phyloP scores from a whole-genome alignment of 345 rosid genomes.

The Citrus glauca region DNA sequence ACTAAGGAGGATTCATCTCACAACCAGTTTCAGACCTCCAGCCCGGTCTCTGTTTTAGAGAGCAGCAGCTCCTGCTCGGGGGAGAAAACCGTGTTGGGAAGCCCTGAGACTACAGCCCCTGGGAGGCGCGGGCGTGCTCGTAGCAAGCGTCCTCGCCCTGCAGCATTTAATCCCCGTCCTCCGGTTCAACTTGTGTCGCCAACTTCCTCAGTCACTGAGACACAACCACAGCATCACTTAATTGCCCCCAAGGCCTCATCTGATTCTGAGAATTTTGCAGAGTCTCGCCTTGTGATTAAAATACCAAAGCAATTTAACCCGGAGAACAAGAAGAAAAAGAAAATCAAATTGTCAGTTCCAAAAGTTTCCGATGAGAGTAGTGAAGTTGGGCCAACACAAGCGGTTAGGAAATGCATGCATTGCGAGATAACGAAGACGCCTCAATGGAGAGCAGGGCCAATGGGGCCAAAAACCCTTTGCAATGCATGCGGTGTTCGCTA shows the following conservation, averaged over 20 bases:
- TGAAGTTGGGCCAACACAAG: constrained; percentile 33
- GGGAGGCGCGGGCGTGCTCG: constrained; percentile 77
- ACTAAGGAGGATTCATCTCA: constrained; percentile 41
- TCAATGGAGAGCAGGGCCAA: constrained; percentile 98
- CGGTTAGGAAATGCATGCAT: constrained; percentile 86
- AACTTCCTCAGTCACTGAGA: constrained; percentile 29
- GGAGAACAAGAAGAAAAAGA: constrained; percentile 76
- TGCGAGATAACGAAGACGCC: constrained; percentile 96
- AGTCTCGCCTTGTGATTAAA: constrained; percentile 61
- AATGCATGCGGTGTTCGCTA: constrained; percentile 95
- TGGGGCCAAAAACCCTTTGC: constrained; percentile 98
- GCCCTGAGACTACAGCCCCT: constrained; percentile 35
- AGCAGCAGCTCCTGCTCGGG: constrained; percentile 83
- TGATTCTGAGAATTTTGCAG: constrained; percentile 55
- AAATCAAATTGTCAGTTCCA: constrained; percentile 51
- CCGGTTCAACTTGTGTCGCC: constrained; percentile 46
- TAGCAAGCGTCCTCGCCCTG: constrained; percentile 92
- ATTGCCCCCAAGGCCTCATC: constrained; percentile 27
- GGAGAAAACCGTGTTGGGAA: constrained; percentile 37
- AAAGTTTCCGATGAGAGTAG: constrained; percentile 25
- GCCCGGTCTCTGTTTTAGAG: constrained; percentile 89
- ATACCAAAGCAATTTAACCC: constrained; percentile 52
- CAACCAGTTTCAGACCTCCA: constrained; percentile 59
- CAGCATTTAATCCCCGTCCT: constrained; percentile 52
- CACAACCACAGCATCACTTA: constrained; percentile 12